Base-by-base conservation (phyloP, 306 rosid species). In the Luffa acutangula region DNA sequence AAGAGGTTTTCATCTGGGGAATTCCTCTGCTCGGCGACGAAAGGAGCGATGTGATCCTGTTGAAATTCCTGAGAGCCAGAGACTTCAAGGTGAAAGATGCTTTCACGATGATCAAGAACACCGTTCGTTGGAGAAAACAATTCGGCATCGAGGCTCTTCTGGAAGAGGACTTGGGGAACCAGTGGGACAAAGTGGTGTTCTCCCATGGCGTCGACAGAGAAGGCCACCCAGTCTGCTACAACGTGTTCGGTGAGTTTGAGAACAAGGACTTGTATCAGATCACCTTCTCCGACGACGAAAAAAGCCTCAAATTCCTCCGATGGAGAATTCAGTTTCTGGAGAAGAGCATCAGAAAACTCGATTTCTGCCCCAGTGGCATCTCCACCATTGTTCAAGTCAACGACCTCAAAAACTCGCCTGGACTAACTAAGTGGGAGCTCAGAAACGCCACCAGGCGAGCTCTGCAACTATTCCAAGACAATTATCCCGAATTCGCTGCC, bases 61-160 rank as follows among this genome's bases (percentile, higher is more conserved):
- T 92, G 67, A 94, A 94, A 66, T 94, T 94, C 77, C 88, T 94
- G 2, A 76, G 97, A 5, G 98, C 98, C 36, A 91, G 98, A 77
- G 97, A 94, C 43, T 94, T 84, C 78, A 94, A 91, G 82, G 95
- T 87, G 58, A 94, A 92, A 54, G 98, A 94, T 0, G 96, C 98
- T 1, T 86, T 92, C 49, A 5, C 91, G 12, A 94, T 94, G 98
- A 82, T 94, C 81, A 91, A 91, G 87, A 92, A 88, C 89, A 87
- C 92, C 1, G 88, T 89, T 20, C 87, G 78, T 6, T 94, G 98
- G 98, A 84, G 97, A 14, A 92, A 87, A 69, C 93, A 92, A 60
- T 94, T 92, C 56, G 84, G 83, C 9, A 89, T 94, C 83, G 97
- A 78, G 42, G 87, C 84, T 7, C 74, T 88, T 17, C 80, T 86